These are phyloP conservation scores for Euclidium syriacum DNA, from an alignment of 345 rosid species.

Conservation along the genomic window DNA sequence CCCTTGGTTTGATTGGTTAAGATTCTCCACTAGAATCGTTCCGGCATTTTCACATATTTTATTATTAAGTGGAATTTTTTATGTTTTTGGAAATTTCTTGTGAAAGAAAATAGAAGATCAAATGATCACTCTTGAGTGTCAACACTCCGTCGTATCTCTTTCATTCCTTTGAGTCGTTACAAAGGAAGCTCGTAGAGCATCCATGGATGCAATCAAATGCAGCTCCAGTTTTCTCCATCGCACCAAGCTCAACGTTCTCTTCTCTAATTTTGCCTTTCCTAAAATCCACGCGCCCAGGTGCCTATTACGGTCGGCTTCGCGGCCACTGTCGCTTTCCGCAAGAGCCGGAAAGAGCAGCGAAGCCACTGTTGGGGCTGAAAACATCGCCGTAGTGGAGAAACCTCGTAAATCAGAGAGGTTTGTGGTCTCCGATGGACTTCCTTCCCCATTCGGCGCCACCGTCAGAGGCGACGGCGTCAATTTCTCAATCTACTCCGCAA, in stretches of 20 bases:
- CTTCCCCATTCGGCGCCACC: slow-evolving; percentile 81
- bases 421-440: slow-evolving; percentile 48
- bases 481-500: slow-evolving; percentile 69
- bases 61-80: not conserved
- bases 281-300: not conserved
- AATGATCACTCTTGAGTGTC: slow-evolving; percentile 22
- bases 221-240: slow-evolving; percentile 18
- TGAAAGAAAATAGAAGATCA: not conserved
- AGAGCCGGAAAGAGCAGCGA: slow-evolving; percentile 29
- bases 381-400: slow-evolving; percentile 43
- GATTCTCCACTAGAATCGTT: too few species aligned
- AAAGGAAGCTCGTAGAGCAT: not conserved
- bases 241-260: slow-evolving; percentile 11
- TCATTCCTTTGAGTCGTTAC: not conserved
- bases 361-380: slow-evolving; percentile 35
- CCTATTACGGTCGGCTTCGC: not conserved
- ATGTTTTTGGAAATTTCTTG: not conserved
- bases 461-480: slow-evolving; percentile 68
- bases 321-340: slow-evolving; percentile 24
- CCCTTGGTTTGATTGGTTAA: too few species aligned
- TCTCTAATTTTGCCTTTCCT: not conserved
- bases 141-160: slow-evolving; percentile 1
- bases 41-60: not conserved
- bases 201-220: slow-evolving; percentile 27
- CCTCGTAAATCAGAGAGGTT: slow-evolving; percentile 37